Evolutionary conservation across 2,329 filamentous ascomycete genomes (phyloP), one percentile per base, ranked within the genome.

Genomic region (Dothistroma septosporum): DNA sequence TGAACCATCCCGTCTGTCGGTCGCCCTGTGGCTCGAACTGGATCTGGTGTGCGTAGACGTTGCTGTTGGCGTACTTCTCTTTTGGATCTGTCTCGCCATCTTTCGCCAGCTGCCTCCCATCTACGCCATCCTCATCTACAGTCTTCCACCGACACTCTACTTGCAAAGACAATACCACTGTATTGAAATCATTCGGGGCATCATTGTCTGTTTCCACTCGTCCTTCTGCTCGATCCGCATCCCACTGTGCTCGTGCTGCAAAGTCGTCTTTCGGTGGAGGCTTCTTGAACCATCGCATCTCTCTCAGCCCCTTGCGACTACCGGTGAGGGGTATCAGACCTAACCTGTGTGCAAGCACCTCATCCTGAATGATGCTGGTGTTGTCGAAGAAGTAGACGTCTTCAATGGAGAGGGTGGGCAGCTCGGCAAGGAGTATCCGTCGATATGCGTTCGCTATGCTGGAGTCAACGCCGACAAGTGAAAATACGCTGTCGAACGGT

Each of bases 361-460:
- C 94, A 74, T 99, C 94, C 76, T 97, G 93, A 71, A 99, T 94
- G 37, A 99, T 92, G 5, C 91, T 96, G 55, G 93, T 97, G 81
- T 99, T 99, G 81, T 97, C 95, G 74, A 91, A 85, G 66, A 97
- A 87, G 78, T 89, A 99, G 74, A 96, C 91, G 64, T 87, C 88
- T 81, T 99, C 94, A 71, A 99, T 92, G 68, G 95, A 94, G 50
- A 99, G 84, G 1, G 92, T 94, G 19, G 93, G 92, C 57, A 99
- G 90, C 80, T 99, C 95, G 68, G 93, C 85, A 76, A 99, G 89
- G 71, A 97, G 84, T 70, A 97, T 97, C 70, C 94, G 91, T 63
- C 94, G 92, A 81, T 97, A 96, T 72, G 95, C 94, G 76, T 99
- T 99, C 72, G 94, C 91, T 74, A 99, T 87, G 58, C 91, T 88